Conservation (phyloP, 495 filamentous ascomycete species). For the Poronia punctata region DNA sequence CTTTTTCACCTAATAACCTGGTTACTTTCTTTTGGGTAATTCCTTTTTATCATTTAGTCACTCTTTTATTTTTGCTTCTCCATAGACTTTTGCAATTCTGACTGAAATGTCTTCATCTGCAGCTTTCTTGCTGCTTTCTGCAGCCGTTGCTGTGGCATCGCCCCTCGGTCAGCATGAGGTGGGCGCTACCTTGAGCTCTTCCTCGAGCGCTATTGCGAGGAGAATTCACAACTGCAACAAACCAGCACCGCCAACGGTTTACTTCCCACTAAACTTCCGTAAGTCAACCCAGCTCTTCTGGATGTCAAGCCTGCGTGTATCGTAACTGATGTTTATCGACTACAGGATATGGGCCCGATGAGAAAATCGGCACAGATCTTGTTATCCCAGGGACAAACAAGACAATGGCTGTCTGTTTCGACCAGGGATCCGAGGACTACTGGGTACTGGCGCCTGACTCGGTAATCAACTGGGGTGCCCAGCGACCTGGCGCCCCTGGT, state of each 20-base stretch:
- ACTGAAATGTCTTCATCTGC: background rate
- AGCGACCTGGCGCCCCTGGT: background rate
- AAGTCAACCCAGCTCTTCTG: too few species aligned
- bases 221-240: background rate
- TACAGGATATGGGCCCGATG: conserved; percentile 2
- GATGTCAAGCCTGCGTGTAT: too few species aligned
- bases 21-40: background rate
- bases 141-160: background rate
- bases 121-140: background rate
- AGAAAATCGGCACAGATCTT: conserved; percentile 8
- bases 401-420: conserved; percentile 7
- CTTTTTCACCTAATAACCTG: background rate
- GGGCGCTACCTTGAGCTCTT: background rate
- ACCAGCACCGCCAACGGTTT: conserved; percentile 2
- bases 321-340: too few species aligned
- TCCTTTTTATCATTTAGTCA: background rate
- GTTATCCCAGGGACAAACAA: conserved; percentile 3
- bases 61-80: background rate
- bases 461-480: conserved; percentile 5
- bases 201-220: background rate
- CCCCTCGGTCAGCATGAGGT: background rate
- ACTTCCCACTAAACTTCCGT: conserved; percentile 7
- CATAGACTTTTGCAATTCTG: background rate
- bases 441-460: conserved; percentile 2
- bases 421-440: conserved; percentile 7